Percentiles rank a stretch among this genome's conserved stretches.
These are phyloP conservation scores for Phaffomyces thermotolerans DNA, from an alignment of 805 yeast species.

Conservation along the genomic window DNA sequence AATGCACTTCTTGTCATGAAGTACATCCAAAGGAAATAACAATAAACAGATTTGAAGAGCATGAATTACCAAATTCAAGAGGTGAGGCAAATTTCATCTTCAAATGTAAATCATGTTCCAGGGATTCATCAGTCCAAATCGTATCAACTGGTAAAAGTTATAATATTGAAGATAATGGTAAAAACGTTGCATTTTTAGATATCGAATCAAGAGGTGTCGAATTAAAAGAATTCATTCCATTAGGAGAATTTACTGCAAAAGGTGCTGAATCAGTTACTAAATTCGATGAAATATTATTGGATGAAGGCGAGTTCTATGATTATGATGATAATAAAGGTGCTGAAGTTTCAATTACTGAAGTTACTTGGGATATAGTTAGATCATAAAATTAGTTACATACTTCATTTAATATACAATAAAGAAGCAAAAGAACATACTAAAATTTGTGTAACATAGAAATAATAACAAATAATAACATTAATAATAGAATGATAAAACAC, in stretches of 20 bases:
- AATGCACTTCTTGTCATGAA: slow-evolving; percentile 78
- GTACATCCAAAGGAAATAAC: slow-evolving; percentile 61
- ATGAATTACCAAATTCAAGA: slow-evolving; percentile 59
- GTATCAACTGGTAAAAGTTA: slow-evolving; percentile 19
- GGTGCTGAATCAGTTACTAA: slow-evolving; percentile 45
- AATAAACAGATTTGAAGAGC: slow-evolving; percentile 59
- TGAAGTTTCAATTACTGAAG: slow-evolving; percentile 77
- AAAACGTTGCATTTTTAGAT: slow-evolving; percentile 45
- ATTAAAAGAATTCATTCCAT: slow-evolving; percentile 58
- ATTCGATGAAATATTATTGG: slow-evolving; percentile 61
- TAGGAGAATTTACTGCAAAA: slow-evolving; percentile 50
- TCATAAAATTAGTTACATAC: slow-evolving; percentile 4
- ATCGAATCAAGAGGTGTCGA: slow-evolving; percentile 87
- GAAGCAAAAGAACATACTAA: no score
- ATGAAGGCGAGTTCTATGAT: slow-evolving; percentile 89
- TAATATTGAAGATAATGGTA: slow-evolving; percentile 33
- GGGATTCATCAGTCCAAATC: slow-evolving; percentile 22
- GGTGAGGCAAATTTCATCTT: slow-evolving; percentile 83
- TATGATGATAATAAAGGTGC: slow-evolving; percentile 78
- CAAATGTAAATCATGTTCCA: slow-evolving; percentile 59
- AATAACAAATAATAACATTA: neutral
- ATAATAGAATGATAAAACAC: neutral
- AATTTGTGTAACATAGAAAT: no score
- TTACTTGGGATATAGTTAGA: slow-evolving; percentile 53
- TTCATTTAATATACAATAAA: no score